phyloP scores from a whole-genome alignment of 2,329 filamentous ascomycete species.

The Epichloe coenophiala region DNA sequence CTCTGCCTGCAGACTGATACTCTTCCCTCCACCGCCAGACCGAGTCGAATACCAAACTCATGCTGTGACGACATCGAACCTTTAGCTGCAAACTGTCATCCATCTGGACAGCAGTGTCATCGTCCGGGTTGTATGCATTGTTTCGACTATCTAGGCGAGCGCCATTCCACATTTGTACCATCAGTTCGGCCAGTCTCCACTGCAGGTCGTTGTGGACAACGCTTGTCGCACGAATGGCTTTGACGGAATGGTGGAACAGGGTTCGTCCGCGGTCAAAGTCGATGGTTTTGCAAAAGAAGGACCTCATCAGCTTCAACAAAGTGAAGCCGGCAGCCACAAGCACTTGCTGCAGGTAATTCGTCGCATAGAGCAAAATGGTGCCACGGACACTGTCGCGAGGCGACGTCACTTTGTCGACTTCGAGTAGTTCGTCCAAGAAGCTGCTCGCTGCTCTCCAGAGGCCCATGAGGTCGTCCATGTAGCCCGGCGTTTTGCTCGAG shows the following conservation, averaged over 20 bases:
- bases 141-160: conserved; percentile 38
- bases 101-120: conserved; percentile 35
- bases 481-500: conserved; percentile 55
- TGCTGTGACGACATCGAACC: conserved; percentile 71
- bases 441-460: conserved; percentile 58
- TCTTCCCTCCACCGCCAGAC: conserved; percentile 80
- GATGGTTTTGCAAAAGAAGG: conserved; percentile 60
- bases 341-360: conserved; percentile 75
- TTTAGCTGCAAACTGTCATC: conserved; percentile 67
- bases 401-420: conserved; percentile 35
- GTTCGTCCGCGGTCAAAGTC: conserved; percentile 53
- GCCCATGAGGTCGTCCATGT: conserved; percentile 61
- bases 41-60: conserved; percentile 74
- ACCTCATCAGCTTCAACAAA: conserved; percentile 64
- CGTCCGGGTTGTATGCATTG: conserved; percentile 34
- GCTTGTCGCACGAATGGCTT: conserved; percentile 57
- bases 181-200: conserved; percentile 68
- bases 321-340: conserved; percentile 69
- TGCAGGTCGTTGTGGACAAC: conserved; percentile 68
- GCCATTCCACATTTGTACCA: conserved; percentile 76
- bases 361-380: conserved; percentile 50
- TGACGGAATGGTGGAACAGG: conserved; percentile 59
- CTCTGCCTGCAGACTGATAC: conserved; percentile 57
- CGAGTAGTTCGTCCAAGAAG: conserved; percentile 54
- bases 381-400: conserved; percentile 32